Conservation (phyloP, 2,329 filamentous ascomycete genomes). For the Aspergillus persii region DNA sequence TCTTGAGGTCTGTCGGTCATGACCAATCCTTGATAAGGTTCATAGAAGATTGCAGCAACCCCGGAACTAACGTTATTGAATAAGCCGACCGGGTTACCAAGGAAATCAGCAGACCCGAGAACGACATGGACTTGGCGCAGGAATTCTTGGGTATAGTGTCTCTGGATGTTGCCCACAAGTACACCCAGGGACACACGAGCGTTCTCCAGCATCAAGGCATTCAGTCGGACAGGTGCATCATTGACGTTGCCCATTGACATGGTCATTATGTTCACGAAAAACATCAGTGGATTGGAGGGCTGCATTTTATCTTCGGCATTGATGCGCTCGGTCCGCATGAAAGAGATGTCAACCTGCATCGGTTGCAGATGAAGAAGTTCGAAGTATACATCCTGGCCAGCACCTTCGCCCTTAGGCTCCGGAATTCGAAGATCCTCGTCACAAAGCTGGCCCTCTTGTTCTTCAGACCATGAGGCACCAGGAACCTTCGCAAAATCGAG, state of each 20-base stretch:
- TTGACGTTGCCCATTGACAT: conserved; percentile 99
- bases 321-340: conserved; percentile 93
- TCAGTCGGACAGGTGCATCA: conserved; percentile 90
- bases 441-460: conserved; percentile 80
- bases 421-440: conserved; percentile 90
- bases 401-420: conserved; percentile 79
- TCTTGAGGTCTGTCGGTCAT: conserved; percentile 95
- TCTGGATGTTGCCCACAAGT: conserved; percentile 80
- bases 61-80: conserved; percentile 99
- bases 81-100: conserved; percentile 93
- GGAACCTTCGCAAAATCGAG: conserved; percentile 93
- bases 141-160: conserved; percentile 95
- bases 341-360: conserved; percentile 96
- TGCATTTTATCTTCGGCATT: conserved; percentile 94
- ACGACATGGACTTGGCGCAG: conserved; percentile 97
- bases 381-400: conserved; percentile 95
- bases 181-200: conserved; percentile 84
- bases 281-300: conserved; percentile 92
- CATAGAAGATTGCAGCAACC: conserved; percentile 97
- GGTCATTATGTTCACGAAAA: conserved; percentile 96
- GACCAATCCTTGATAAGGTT: conserved; percentile 96
- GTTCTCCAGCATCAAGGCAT: conserved; percentile 91
- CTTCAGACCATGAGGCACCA: conserved; percentile 81
- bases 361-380: conserved; percentile 95
- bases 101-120: conserved; percentile 92